Base-by-base conservation (phyloP, 106 monocot species). In the Narthecium ossifragum region DNA sequence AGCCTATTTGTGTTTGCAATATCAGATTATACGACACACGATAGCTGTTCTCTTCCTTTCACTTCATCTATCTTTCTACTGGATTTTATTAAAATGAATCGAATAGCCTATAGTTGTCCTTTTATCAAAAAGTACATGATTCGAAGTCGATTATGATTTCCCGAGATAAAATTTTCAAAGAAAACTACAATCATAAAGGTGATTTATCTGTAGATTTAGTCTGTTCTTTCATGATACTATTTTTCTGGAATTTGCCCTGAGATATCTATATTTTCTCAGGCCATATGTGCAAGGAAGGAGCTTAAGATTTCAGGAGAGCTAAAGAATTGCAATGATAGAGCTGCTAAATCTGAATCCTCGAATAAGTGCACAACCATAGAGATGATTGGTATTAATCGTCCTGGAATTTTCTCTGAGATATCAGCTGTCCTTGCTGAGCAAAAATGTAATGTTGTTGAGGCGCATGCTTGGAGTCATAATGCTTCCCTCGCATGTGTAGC, bases 401-500 rank as follows among this genome's bases (percentile, higher is more conserved):
- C 82, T 8, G 82, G 86, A 15, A 65, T 87, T 27, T 87, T 87
- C 75, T 82, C 86, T 17, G 86, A 87, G 61, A 87, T 87, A 57
- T 87, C 75, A 6, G 86, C 86, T 26, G 78, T 72, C 53, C 86
- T 87, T 41, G 86, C 78, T 14, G 78, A 87, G 24, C 62, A 82
- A 51, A 75, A 64, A 53, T 87, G 86, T 33, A 82, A 78, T 46
- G 60, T 82, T 52, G 49, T 87, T 15, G 82, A 87, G 60, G 86
- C 86, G 18, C 82, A 87, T 62, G 86, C 86, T 18, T 87, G 81
- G 86, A 86, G 78, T 31, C 78, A 87, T 25, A 82, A 86, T 57
- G 65, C 65, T 51, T 73, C 68, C 58, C 75, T 87, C 6, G 86
- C 86, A 11, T 87, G 82, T 62, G 72, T 78, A 21, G 86, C 75